Conservation (phyloP, 2,329 filamentous ascomycete genomes). For the Aspergillus tubingensis region DNA sequence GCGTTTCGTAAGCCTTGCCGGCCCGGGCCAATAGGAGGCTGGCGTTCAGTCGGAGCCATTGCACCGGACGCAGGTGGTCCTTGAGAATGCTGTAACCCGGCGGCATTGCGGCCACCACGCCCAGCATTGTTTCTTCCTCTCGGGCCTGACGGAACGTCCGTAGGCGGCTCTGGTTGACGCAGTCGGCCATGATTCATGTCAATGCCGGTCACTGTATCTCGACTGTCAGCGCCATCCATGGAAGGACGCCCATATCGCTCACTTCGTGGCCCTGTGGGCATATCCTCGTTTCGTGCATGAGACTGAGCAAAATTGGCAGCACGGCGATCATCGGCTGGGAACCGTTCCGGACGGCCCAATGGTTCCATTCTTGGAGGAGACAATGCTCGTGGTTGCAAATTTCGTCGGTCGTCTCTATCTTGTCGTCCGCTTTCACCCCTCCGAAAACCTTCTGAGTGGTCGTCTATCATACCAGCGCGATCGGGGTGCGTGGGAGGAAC, state of each 20-base stretch:
- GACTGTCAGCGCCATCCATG: constrained; percentile 33
- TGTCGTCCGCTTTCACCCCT: constrained; percentile 31
- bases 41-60: constrained; percentile 37
- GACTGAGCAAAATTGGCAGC: constrained; percentile 26
- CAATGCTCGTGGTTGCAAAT: constrained; percentile 26
- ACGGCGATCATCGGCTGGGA: constrained; percentile 39
- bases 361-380: constrained; percentile 34
- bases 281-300: constrained; percentile 43
- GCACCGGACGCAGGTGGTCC: constrained; percentile 26
- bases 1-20: constrained; percentile 39
- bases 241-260: constrained; percentile 37
- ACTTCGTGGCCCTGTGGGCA: constrained; percentile 57
- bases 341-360: constrained; percentile 40
- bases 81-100: constrained; percentile 27
- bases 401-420: constrained; percentile 38
- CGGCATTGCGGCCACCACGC: constrained; percentile 43
- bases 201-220: constrained; percentile 41
- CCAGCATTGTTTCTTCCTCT: constrained; percentile 44
- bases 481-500: constrained; percentile 34
- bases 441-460: constrained; percentile 35
- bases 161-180: constrained; percentile 38
- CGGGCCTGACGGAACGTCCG: constrained; percentile 58
- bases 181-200: constrained; percentile 52
- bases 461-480: constrained; percentile 38
- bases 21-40: constrained; percentile 47